These are phyloP conservation scores for Wickerhamomyces hampshirensis DNA, from an alignment of 805 yeast species.

Conservation along the genomic window DNA sequence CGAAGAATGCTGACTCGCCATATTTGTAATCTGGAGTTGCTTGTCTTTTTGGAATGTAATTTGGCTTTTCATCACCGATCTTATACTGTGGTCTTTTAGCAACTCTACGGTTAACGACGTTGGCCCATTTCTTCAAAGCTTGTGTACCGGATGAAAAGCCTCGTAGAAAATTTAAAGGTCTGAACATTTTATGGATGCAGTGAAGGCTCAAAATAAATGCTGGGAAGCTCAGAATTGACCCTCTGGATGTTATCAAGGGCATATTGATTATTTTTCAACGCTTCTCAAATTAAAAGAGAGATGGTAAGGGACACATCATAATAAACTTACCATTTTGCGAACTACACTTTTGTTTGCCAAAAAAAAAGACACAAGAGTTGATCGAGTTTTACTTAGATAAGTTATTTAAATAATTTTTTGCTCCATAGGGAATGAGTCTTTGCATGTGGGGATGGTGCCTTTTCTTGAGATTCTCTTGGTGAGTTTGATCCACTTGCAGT, in stretches of 20 bases:
- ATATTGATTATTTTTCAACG: conserved; percentile 3
- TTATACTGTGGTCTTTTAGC: conserved; percentile 39
- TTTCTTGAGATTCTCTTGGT: conserved; percentile 1
- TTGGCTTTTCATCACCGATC: conserved; percentile 52
- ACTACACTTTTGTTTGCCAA: background rate
- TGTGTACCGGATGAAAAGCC: conserved; percentile 15
- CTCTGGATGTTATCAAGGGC: too few relatives aligned
- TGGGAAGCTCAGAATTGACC: background rate
- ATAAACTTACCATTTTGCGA: background rate
- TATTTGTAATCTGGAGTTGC: conserved; percentile 65
- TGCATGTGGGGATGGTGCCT: conserved; percentile 1
- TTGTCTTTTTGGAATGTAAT: conserved; percentile 38
- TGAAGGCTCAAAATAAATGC: too few relatives aligned
- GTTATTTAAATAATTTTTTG: conserved; percentile 20
- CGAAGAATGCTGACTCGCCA: conserved; percentile 72
- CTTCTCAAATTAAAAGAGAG: background rate
- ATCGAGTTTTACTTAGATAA: background rate
- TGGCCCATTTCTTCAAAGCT: conserved; percentile 32
- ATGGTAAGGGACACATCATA: conserved; percentile 9
- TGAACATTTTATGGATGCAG: conserved; percentile 9
- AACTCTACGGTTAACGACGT: conserved; percentile 43
- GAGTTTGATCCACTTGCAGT: background rate
- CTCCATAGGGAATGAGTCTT: conserved; percentile 16
- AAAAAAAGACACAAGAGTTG: too few relatives aligned
- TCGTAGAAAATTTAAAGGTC: conserved; percentile 16